Conservation (phyloP, 306 rosid species). For the Chamaecrista fasciculata region DNA sequence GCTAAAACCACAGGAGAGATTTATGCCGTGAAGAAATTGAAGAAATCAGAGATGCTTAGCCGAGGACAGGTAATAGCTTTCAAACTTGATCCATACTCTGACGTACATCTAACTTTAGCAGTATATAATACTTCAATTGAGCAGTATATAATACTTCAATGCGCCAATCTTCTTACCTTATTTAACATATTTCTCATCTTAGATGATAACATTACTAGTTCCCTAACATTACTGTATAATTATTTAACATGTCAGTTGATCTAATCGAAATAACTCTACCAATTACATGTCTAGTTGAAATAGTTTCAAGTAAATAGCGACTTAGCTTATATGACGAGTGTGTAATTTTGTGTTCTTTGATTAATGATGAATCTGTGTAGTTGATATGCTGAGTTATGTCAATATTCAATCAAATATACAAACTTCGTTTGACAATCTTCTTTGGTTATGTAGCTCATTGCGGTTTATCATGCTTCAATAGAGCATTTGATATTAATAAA, state of each 20-base stretch:
- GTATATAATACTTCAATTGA: too few relatives aligned
- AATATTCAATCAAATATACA: neutral
- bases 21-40: slow-evolving; percentile 95
- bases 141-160: too few relatives aligned
- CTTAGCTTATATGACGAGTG: neutral
- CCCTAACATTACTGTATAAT: too few relatives aligned
- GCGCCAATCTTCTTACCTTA: too few relatives aligned
- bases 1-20: slow-evolving; percentile 80
- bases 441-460: neutral
- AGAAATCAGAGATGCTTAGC: slow-evolving; percentile 98
- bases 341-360: slow-evolving; percentile 1
- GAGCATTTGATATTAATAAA: neutral
- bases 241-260: slow-evolving; percentile 17
- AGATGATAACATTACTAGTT: neutral
- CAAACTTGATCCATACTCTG: neutral
- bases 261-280: slow-evolving; percentile 10
- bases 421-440: neutral
- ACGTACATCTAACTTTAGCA: neutral
- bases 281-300: too few relatives aligned
- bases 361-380: neutral
- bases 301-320: slow-evolving; percentile 8
- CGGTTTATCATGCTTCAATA: neutral
- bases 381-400: slow-evolving; percentile 1
- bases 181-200: neutral
- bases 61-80: slow-evolving; percentile 86